Percentiles rank a stretch among this genome's conserved stretches.
phyloP scores from a whole-genome alignment of 768 basidiomycete genomes.

The Termitomyces sp. region DNA sequence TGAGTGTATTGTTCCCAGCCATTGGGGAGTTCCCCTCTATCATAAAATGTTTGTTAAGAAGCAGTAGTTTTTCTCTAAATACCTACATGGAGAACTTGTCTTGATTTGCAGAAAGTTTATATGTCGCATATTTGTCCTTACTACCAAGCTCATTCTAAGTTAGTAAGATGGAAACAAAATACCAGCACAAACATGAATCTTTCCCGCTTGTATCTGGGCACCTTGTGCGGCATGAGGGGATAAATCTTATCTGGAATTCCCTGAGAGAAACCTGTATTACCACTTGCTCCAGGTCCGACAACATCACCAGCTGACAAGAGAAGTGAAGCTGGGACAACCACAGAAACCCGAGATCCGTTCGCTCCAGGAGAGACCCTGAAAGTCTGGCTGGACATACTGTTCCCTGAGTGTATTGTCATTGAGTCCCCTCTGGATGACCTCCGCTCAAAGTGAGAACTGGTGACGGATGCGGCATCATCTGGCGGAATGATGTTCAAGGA shows the following conservation, averaged over 20 bases:
- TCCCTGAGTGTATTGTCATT: not conserved
- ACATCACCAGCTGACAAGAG: not conserved
- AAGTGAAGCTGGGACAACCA: not conserved
- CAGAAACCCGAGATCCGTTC: not conserved
- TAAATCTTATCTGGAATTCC: not conserved
- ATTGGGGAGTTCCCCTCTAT: conserved; percentile 3
- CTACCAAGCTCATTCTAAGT: not conserved
- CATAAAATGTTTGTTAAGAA: not conserved
- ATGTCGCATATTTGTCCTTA: not conserved
- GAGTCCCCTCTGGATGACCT: not conserved
- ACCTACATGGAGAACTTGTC: conserved; percentile 7
- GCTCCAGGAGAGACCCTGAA: not conserved
- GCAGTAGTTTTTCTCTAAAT: not conserved
- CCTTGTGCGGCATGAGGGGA: conserved; percentile 5
- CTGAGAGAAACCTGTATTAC: not conserved
- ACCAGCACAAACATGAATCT: conserved; percentile 5
- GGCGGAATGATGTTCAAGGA: conserved; percentile 6
- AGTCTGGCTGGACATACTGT: conserved; percentile 5
- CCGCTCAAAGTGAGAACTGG: not conserved
- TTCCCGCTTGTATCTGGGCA: conserved; percentile 11
- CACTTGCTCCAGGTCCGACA: not conserved
- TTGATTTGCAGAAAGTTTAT: not conserved
- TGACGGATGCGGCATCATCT: not conserved
- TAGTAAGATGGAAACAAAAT: too few relatives aligned
- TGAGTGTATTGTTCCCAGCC: conserved; percentile 11